Base-by-base conservation (phyloP, 495 filamentous ascomycete species). In the Sordaria brevicollis region DNA sequence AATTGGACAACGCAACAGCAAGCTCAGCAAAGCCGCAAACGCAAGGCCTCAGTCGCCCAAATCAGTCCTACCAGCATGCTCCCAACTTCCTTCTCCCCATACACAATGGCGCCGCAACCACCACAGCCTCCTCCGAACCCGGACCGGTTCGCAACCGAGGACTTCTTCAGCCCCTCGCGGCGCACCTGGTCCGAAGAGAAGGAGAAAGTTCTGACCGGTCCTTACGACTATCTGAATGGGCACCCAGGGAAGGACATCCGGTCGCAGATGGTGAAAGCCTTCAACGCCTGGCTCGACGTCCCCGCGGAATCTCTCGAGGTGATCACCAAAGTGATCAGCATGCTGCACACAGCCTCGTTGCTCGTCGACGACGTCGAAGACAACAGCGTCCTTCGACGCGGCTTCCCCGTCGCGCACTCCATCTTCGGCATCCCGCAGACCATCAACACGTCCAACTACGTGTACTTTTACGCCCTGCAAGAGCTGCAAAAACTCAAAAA, bases 391-490 rank as follows among this genome's bases (percentile, higher is more conserved):
- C 88, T 99, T 31, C 89, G 95, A 25, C 89, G 95, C 70, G 96
- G 95, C 33, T 84, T 93, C 37, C 95, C 95, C 9, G 95, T 97
- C 37, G 93, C 95, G 2, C 93, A 99, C 81, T 89, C 84, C 77
- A 98, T 99, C 71, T 99, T 96, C 76, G 95, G 95, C 70, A 91
- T 92, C 1, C 92, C 95, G 5, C 95, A 98, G 78, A 97, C 96
- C 41, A 97, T 99, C 79, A 99, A 98, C 82, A 92, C 89, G 25
- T 93, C 94, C 67, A 99, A 99, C 81, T 99, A 98, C 78, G 88
- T 97, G 68, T 98, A 98, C 83, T 98, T 99, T 76, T 85, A 87
- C 70, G 95, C 95, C 0, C 84, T 98, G 29, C 89, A 92, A 72
- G 92, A 94, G 79, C 80, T 97, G 1, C 85, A 89, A 70, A 91